Evolutionary conservation across 257 asterid species (phyloP), one percentile per base, ranked within the genome.

Genomic region (Nicotiana tabacum): DNA sequence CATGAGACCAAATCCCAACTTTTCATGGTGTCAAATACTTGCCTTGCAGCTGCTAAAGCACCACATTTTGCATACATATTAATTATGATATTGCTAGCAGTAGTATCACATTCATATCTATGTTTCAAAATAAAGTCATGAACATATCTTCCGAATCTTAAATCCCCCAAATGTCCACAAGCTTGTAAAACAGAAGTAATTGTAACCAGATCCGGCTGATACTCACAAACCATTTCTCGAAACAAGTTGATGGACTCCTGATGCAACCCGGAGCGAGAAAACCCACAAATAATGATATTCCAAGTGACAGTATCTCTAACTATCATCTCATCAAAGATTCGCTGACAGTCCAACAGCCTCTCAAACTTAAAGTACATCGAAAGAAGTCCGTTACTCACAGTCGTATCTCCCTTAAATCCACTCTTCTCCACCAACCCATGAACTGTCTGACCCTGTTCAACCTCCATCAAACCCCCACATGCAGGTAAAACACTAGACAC

Each of bases 21-120:
- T 87, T 83, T 84, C 93, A 90, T 88, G 81, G 53, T 83, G 85
- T 91, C 92, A 84, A 93, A 93, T 83, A 90, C 91, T 83, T 84
- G 83, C 81, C 90, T 89, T 76, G 98, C 87, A 81, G 82, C 83
- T 46, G 62, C 51, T 77, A 93, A 65, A 82, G 92, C 94, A 77
- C 95, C 94, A 86, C 97, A 95, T 84, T 90, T 95, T 35, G 90
- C 93, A 64, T 93, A 95, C 99, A 91, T 93, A 89, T 92, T 91
- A 67, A 95, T 86, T 13, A 91, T 78, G 29, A 93, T 87, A 82
- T 95, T 93, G 65, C 83, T 82, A 27, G 90, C 83, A 5, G 89
- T 86, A 48, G 84, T 78, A 61, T 93, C 95, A 85, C 86, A 88
- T 51, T 80, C 88, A 69, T 88, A 89, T 84, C 91, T 90, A 67